Conservation (phyloP, 352 stramenopile species). For the Pythium volutum region DNA sequence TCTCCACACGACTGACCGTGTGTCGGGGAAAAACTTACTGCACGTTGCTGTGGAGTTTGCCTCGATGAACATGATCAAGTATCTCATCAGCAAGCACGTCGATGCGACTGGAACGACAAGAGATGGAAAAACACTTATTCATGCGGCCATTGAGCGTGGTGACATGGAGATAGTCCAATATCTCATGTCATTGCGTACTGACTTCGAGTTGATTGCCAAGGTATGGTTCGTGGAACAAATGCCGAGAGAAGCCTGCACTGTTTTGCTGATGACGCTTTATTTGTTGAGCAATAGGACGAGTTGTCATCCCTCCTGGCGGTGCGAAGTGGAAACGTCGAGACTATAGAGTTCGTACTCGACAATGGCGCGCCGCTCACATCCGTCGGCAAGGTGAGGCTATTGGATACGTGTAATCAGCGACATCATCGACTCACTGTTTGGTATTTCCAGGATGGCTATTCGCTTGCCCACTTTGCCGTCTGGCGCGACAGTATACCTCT, state of each 20-base stretch:
- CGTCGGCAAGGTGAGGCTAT: constrained; percentile 7
- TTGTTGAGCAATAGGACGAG: background rate
- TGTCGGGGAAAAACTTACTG: background rate
- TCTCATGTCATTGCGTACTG: background rate
- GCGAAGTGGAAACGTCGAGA: constrained; percentile 5
- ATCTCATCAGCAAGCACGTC: constrained; percentile 2
- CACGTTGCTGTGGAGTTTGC: constrained; percentile 2
- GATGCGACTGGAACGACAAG: background rate
- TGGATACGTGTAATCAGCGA: background rate
- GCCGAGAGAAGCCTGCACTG: background rate
- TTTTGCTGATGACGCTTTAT: background rate
- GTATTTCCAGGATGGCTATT: constrained; percentile 11
- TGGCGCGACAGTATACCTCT: constrained; percentile 10
- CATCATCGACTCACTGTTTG: background rate
- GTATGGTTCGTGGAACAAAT: background rate
- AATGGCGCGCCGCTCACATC: background rate
- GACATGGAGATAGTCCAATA: constrained; percentile 7
- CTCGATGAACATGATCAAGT: background rate
- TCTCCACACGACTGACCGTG: constrained; percentile 11
- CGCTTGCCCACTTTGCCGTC: constrained; percentile 2
- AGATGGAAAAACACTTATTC: constrained; percentile 1
- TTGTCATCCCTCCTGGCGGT: background rate
- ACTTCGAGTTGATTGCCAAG: background rate
- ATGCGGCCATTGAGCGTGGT: constrained; percentile 5
- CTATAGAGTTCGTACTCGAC: background rate